A percentile compares a stretch with the other conserved stretches of the same genome.
These are phyloP conservation scores for Aspergillus taichungensis DNA, from an alignment of 495 filamentous ascomycete species.

Conservation along the genomic window DNA sequence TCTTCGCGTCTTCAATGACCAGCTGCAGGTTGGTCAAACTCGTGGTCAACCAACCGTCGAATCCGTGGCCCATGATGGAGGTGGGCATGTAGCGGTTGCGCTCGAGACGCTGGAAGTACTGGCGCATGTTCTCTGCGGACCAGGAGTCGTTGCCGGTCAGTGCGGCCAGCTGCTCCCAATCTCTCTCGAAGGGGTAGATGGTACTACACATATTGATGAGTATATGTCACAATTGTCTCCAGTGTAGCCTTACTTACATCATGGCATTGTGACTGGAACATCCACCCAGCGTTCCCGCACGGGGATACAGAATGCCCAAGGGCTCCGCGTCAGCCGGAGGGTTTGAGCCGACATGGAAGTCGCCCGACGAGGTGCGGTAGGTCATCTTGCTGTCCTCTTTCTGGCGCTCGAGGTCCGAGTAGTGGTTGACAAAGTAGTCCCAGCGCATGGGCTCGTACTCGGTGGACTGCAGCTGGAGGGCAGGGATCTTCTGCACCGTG, in stretches of 20 bases:
- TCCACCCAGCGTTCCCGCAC: slow-evolving; percentile 36
- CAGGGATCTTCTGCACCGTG: slow-evolving; percentile 25
- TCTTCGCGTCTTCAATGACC: slow-evolving; percentile 41
- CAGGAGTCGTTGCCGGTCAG: slow-evolving; percentile 34
- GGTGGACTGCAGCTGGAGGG: slow-evolving; percentile 28
- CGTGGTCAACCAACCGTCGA: slow-evolving; percentile 47
- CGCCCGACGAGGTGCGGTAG: slow-evolving; percentile 25
- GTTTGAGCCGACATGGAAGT: slow-evolving; percentile 25
- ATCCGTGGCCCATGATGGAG: slow-evolving; percentile 43
- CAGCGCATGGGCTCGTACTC: slow-evolving; percentile 32
- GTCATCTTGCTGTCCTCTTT: slow-evolving; percentile 36
- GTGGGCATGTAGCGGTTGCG: slow-evolving; percentile 42
- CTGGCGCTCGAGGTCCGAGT: slow-evolving; percentile 23
- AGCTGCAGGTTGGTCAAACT: slow-evolving; percentile 39
- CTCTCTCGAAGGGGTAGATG: slow-evolving; percentile 27
- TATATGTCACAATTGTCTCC: too few species aligned
- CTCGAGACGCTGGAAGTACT: slow-evolving; percentile 35
- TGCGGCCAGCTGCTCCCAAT: slow-evolving; percentile 35
- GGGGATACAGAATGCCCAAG: slow-evolving; percentile 33
- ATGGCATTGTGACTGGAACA: slow-evolving; percentile 38
- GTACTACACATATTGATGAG: slow-evolving; percentile 5
- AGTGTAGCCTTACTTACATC: slow-evolving; percentile 18
- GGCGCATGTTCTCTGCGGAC: slow-evolving; percentile 20
- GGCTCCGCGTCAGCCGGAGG: slow-evolving; percentile 26
- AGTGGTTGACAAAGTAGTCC: slow-evolving; percentile 41